A percentile compares a stretch with the other conserved stretches of the same genome.
Evolutionary conservation across 768 basidiomycete species (phyloP).

Genomic region (Boletus rex-veris): DNA sequence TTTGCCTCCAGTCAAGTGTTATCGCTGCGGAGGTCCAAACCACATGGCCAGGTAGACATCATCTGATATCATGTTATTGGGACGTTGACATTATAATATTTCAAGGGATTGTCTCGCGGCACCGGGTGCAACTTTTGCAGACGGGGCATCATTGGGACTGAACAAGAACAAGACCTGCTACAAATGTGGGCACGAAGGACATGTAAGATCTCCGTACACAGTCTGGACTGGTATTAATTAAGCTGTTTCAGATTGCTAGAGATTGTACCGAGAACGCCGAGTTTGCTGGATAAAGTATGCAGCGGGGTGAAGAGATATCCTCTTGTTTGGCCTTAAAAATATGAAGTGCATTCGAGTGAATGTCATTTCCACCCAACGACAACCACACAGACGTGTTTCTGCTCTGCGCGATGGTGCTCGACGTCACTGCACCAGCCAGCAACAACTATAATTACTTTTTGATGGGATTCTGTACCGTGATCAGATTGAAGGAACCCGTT

Average conservation of each 20-base stretch:
- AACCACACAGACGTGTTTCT: not conserved
- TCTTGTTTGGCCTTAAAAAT: slow-evolving; percentile 18
- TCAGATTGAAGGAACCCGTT: slow-evolving; percentile 3
- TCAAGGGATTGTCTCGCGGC: slow-evolving; percentile 79
- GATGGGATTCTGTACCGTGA: not conserved
- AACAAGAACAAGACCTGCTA: slow-evolving; percentile 80
- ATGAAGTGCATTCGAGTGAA: slow-evolving; percentile 13
- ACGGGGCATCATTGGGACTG: slow-evolving; percentile 39
- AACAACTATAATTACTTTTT: not conserved
- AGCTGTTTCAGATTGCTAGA: slow-evolving; percentile 50
- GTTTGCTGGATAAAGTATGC: slow-evolving; percentile 41
- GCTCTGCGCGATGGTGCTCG: not conserved
- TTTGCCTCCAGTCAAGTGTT: slow-evolving; percentile 82
- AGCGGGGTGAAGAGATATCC: slow-evolving; percentile 9
- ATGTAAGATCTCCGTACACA: slow-evolving; percentile 49
- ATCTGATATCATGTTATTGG: not conserved
- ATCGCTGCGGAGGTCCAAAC: slow-evolving; percentile 85
- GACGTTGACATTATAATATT: slow-evolving; percentile 6
- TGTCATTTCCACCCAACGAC: slow-evolving; percentile 8
- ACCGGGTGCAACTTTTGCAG: slow-evolving; percentile 50
- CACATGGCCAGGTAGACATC: slow-evolving; percentile 69
- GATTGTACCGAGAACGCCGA: slow-evolving; percentile 59
- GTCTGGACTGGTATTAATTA: slow-evolving; percentile 5
- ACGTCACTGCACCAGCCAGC: not conserved
- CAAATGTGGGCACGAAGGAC: slow-evolving; percentile 84